These are phyloP conservation scores for Amphirosellinia nigrospora DNA, from an alignment of 495 filamentous ascomycete species.

Conservation along the genomic window DNA sequence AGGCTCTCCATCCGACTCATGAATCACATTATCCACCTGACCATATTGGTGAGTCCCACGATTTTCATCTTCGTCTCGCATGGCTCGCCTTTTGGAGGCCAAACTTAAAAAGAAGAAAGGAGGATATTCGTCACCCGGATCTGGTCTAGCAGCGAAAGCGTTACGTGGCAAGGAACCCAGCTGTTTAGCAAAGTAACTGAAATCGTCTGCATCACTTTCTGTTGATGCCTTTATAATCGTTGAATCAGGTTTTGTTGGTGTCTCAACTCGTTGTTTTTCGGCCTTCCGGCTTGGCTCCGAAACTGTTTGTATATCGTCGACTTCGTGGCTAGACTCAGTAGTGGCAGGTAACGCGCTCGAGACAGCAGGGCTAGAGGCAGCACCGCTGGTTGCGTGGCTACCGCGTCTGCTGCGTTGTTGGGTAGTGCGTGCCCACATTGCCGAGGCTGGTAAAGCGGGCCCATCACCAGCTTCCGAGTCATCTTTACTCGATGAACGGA, in stretches of 20 bases:
- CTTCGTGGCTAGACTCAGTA: slow-evolving; percentile 47
- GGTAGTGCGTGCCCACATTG: slow-evolving; percentile 88
- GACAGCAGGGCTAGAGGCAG: slow-evolving; percentile 80
- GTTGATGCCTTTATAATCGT: not conserved
- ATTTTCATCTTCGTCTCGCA: slow-evolving; percentile 70
- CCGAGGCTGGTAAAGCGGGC: slow-evolving; percentile 87
- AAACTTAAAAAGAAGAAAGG: slow-evolving; percentile 82
- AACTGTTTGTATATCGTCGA: slow-evolving; percentile 38
- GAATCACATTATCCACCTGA: slow-evolving; percentile 44
- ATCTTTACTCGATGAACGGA: slow-evolving; percentile 76
- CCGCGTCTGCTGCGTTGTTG: slow-evolving; percentile 72
- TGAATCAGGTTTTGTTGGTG: slow-evolving; percentile 18
- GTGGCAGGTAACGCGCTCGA: slow-evolving; percentile 64
- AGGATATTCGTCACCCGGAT: slow-evolving; percentile 57
- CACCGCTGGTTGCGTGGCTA: slow-evolving; percentile 78
- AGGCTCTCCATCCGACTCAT: slow-evolving; percentile 56
- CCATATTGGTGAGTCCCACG: slow-evolving; percentile 67
- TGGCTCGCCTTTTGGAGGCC: slow-evolving; percentile 73
- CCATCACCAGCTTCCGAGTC: slow-evolving; percentile 73
- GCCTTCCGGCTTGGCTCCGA: slow-evolving; percentile 35
- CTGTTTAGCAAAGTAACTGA: slow-evolving; percentile 40
- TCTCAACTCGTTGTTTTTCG: slow-evolving; percentile 34
- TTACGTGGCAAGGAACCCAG: slow-evolving; percentile 40
- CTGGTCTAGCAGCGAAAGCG: slow-evolving; percentile 34
- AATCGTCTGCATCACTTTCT: slow-evolving; percentile 28